phyloP scores from a whole-genome alignment of 495 filamentous ascomycete genomes.

The Hypoxylon subgilvum region DNA sequence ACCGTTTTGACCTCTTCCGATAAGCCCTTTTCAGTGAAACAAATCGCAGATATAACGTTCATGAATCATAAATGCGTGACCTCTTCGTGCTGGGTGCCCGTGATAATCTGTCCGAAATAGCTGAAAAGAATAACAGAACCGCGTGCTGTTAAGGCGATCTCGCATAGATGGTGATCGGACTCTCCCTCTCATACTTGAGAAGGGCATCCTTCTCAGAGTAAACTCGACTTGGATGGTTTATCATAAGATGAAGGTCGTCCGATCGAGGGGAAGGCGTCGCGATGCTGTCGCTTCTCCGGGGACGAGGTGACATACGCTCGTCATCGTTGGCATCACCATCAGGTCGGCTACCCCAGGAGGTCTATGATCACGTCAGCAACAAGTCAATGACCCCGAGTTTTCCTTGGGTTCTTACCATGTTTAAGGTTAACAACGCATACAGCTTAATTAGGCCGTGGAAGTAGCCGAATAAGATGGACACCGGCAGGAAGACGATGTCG shows the following conservation, averaged over 20 bases:
- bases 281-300: slow-evolving; percentile 54
- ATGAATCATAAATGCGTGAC: slow-evolving; percentile 39
- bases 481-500: slow-evolving; percentile 62
- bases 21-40: slow-evolving; percentile 23
- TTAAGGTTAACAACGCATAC: slow-evolving; percentile 62
- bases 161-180: slow-evolving; percentile 24
- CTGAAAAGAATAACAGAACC: slow-evolving; percentile 25
- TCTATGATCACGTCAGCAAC: slow-evolving; percentile 56
- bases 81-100: slow-evolving; percentile 11
- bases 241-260: slow-evolving; percentile 37
- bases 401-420: slow-evolving; percentile 36
- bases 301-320: slow-evolving; percentile 59
- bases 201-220: slow-evolving; percentile 33
- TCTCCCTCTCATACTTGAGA: slow-evolving; percentile 18
- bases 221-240: slow-evolving; percentile 15
- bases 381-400: neutral
- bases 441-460: slow-evolving; percentile 68
- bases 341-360: slow-evolving; percentile 72
- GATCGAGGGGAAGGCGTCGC: slow-evolving; percentile 47
- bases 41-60: slow-evolving; percentile 29
- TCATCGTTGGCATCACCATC: slow-evolving; percentile 69
- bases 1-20: slow-evolving; percentile 42
- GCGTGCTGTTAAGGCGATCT: slow-evolving; percentile 12
- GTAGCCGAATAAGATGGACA: slow-evolving; percentile 64
- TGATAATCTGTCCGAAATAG: slow-evolving; percentile 24